Base-by-base conservation (phyloP, 2,329 filamentous ascomycete genomes). In the Fusarium sp. region DNA sequence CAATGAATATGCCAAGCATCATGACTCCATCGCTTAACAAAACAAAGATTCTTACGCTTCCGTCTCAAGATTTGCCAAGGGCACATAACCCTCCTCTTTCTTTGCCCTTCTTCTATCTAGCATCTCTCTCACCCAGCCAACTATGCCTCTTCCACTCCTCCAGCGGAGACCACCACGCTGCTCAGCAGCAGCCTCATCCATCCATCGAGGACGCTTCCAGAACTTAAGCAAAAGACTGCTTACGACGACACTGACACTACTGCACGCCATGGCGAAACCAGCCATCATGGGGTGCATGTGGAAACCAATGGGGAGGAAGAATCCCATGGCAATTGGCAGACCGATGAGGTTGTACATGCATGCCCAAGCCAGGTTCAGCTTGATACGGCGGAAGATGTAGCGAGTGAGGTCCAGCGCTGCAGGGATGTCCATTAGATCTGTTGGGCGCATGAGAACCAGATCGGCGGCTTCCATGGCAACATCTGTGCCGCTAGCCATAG, bases 381-480 rank as follows among this genome's bases (percentile, higher is more conserved):
- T 97, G 85, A 99, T 99, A 72, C 96, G 91, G 60, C 85, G 87
- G 86, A 99, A 98, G 78, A 98, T 98, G 38, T 89, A 89, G 44
- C 91, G 90, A 23, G 93, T 91, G 14, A 99, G 90, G 74, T 94
- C 87, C 15, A 99, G 88, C 17, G 93, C 91, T 0, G 94, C 92
- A 0, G 96, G 93, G n/a, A 99, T 94, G 75, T 95, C 93, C 84
- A 98, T 93, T 6, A 99, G 88, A 76, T 98, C 92, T 70, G 94
- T 92, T 0, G 93, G 93, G 6, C 92, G 91, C 95, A 99, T 99
- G 59, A 99, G 90, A 18, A 99, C 96, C 20, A 99, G 90, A 76
- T 97, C 94, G 0, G 96, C 96, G 2, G 96, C 96, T 83, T 98
- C 96, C 90, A 99, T 97, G 53, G 96, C 96, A 3, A 99, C 95